Base-by-base conservation (phyloP, 2,329 filamentous ascomycete genomes). In the Penicillium aurantiogriseum region DNA sequence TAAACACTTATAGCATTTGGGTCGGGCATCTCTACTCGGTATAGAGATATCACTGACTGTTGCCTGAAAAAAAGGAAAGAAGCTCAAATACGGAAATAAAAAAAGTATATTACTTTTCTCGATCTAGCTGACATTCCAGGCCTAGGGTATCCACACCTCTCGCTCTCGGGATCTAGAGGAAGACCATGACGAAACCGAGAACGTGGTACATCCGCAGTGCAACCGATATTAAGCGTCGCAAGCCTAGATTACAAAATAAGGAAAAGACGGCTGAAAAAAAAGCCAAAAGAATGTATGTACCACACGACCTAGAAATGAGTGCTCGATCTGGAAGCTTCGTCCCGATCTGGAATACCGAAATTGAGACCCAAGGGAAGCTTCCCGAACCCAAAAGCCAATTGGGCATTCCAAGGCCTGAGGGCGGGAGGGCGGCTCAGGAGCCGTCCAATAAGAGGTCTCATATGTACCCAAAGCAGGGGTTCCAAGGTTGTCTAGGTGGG, bases 361-460 rank as follows among this genome's bases (percentile, higher is more conserved):
- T 27, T 33, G 8, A 5, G 17, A n/a, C 17, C 48, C 38, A 36
- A 25, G 19, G 36, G 23, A 35, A 25, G 13, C 29, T 9, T 17
- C n/a, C 35, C 43, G 42, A 19, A 9, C 15, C 43, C 27, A 21
- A 48, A 29, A 31, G 9, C 15, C 17, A 19, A 19, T 9, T 45
- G 43, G 10, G 1, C 5, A 48, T 55, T 51, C 25, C n/a, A n/a
- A n/a, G 11, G 4, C 1, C 5, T 11, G 29, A 11, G 29, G 29
- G 29, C 29, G 1, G 10, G 3, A 31, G 10, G 10, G 11, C 29
- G 31, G 31, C 31, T 31, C 11, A 10, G 13, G 29, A 13, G 29
- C 29, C 11, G 11, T 43, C 59, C 59, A 63, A 62, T 62, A 17
- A 46, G 1, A 35, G 1, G 4, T 21, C 1, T 6, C 19, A 21